These are phyloP conservation scores for Salix viminalis DNA, from an alignment of 345 rosid species.

Conservation along the genomic window DNA sequence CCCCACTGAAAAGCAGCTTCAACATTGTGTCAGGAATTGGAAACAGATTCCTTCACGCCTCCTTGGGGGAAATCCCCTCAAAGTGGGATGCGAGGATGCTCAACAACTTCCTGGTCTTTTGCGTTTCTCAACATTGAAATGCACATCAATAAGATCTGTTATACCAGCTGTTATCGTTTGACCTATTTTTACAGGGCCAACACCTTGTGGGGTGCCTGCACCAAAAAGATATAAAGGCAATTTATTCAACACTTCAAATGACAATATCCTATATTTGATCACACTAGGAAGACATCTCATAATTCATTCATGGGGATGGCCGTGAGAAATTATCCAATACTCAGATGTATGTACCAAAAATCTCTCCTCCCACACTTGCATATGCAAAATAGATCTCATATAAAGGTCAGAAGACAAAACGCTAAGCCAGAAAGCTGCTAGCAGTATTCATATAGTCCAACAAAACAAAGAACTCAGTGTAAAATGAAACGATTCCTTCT, in stretches of 20 bases:
- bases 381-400: not conserved
- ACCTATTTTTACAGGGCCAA: constrained; percentile 83
- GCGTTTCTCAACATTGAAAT: constrained; percentile 55
- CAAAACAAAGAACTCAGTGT: not conserved
- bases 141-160: constrained; percentile 62
- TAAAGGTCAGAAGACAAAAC: not conserved
- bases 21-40: not conserved
- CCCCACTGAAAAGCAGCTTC: too few relatives aligned
- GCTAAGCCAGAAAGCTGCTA: not conserved
- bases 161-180: constrained; percentile 84
- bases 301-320: not conserved
- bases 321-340: not conserved
- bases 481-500: not conserved
- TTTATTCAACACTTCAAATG: not conserved
- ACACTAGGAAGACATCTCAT: not conserved
- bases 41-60: too few relatives aligned
- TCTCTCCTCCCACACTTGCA: not conserved
- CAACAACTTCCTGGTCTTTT: constrained; percentile 33
- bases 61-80: not conserved
- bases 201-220: constrained; percentile 90
- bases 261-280: not conserved
- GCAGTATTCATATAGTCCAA: not conserved
- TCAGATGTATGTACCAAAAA: not conserved
- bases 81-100: not conserved
- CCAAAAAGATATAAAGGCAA: not conserved